Base-by-base conservation (phyloP, 345 rosid species). In the Rhodamnia rubescens region DNA sequence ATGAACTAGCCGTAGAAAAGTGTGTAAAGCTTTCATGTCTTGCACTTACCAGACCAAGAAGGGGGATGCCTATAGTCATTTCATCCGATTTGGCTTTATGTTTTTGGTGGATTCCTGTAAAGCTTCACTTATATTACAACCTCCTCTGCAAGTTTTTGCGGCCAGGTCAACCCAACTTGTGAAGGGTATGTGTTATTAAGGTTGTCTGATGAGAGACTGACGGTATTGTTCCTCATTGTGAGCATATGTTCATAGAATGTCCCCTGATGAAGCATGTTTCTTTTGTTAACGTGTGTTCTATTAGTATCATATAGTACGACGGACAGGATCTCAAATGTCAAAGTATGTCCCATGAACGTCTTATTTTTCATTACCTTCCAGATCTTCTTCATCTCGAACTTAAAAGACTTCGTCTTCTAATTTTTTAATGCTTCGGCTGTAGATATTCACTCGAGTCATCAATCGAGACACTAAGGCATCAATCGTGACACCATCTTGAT, bases 391-490 rank as follows among this genome's bases (percentile, higher is more conserved):
- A 32, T 64, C 75, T 64, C 75, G 8, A 32, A 32, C 1, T 29
- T 64, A 29, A 61, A 59, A 58, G 15, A 26, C 8, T 5, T n/a
- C n/a, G 32, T 12, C 69, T 58, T 58, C 12, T 14, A 58, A 0
- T 13, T 27, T 11, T 4, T 5, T 0, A 59, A 59, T 7, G 9
- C 5, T 0, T 27, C 1, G 7, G 8, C 3, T 2, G 1, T 27
- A 13, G 16, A n/a, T 6, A 56, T 56, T 56, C 27, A 4, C 8
- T 47, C 1, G 3, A 56, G 61, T 27, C 27, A 24, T 56, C 27
- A 56, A 24, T 5, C 27, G 7, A 56, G 61, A 24, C 40, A 36
- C 40, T 36, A 36, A 57, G 61, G 29, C 29, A 11, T 57, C 29
- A 57, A 26, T 5, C 29, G 3, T 26, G 61, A 11, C 29, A 1